A percentile compares a stretch with the other conserved stretches of the same genome.
Evolutionary conservation across 2,329 filamentous ascomycete species (phyloP).

Genomic region (Fusarium cyanostomum): DNA sequence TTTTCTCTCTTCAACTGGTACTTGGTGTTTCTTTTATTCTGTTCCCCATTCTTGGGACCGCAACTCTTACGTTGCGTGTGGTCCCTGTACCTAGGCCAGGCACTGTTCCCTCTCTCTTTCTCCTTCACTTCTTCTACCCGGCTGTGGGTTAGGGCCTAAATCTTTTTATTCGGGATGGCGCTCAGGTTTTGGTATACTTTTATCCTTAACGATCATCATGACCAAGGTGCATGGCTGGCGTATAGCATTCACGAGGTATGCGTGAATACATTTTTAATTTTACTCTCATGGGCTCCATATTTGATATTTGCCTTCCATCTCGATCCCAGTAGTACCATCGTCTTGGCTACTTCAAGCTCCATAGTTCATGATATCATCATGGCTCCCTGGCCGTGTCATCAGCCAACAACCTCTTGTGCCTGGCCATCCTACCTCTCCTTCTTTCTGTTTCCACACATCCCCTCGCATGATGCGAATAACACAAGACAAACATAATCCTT

Average conservation of each 20-base stretch:
- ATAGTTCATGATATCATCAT: conserved; percentile 17
- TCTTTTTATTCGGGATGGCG: conserved; percentile 32
- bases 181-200: conserved; percentile 33
- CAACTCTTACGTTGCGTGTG: conserved; percentile 15
- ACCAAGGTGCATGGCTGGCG: conserved; percentile 44
- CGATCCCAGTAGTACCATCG: neutral
- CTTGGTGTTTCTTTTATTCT: conserved; percentile 21
- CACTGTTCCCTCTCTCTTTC: conserved; percentile 21
- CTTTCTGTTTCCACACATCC: neutral
- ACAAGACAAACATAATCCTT: neutral
- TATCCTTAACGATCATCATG: conserved; percentile 41
- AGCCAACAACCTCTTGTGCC: conserved; percentile 26
- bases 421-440: conserved; percentile 17
- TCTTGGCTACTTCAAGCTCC: conserved; percentile 6
- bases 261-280: conserved; percentile 45
- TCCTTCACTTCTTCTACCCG: conserved; percentile 1
- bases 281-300: conserved; percentile 16
- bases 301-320: conserved; percentile 9
- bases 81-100: conserved; percentile 35
- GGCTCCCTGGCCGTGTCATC: conserved; percentile 15
- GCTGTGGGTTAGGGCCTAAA: conserved; percentile 12
- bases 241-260: conserved; percentile 48
- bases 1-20: conserved; percentile 22
- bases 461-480: conserved; percentile 5
- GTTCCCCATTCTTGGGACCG: conserved; percentile 11